Evolutionary conservation across 2,329 filamentous ascomycete genomes (phyloP), one percentile per base, ranked within the genome.

Genomic region (Fusarium vanettenii): DNA sequence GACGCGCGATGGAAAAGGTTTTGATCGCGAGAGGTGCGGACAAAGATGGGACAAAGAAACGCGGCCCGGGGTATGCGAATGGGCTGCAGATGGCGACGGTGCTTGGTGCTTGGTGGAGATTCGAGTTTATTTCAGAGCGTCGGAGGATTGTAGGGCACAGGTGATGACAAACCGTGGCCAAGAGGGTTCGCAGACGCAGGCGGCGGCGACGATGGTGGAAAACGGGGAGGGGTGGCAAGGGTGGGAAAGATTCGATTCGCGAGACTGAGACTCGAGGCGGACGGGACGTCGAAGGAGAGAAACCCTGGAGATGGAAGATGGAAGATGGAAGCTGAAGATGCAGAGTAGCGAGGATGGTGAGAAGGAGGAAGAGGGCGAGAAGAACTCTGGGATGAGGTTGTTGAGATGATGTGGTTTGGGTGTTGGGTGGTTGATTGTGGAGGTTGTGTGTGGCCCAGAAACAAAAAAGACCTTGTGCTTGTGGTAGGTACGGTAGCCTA

Each of bases 181-280:
- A 67, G 67, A 70, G 72, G 72, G 67, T 75, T 75, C 66, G 67
- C 63, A 66, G 74, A 73, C 75, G 71, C 65, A 72, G 71, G 69
- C 61, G 69, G 55, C 69, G 62, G 55, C 70, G 62, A 64, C 66
- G 71, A 75, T 66, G 74, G 43, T 45, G 61, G 69, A 60, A 76
- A 70, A 60, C 65, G 69, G 69, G 73, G 77, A 79, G 75, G 77
- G 72, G 77, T 66, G 77, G 72, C 60, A 56, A 72, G 70, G 55
- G 75, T 70, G 63, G 73, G 66, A 65, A 69, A 70, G 45, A 56
- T 50, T 29, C 45, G 45, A 31, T 31, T 31, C 29, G 29, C 29
- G 29, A 31, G 29, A 31, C 29, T 25, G 20, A 48, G 29, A 55
- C 33, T 62, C 56, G 67, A 74, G 33, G 69, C 31, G 60, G 25